phyloP scores from a whole-genome alignment of 352 stramenopile genomes.

The Phytopythium delawarense region DNA sequence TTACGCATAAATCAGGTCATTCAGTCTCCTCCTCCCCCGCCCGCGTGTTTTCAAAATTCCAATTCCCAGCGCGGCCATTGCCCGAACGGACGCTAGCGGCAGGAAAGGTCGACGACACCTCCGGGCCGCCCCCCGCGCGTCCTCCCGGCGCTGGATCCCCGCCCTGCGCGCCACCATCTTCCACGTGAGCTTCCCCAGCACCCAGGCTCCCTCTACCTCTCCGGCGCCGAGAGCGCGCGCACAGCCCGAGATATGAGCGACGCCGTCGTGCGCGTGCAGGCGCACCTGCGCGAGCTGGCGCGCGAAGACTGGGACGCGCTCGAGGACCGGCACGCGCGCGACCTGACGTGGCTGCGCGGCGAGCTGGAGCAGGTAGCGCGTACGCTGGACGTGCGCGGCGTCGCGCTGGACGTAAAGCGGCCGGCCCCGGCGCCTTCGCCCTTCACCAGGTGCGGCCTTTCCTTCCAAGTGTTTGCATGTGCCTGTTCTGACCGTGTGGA shows the following conservation, averaged over 20 bases:
- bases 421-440: conserved; percentile 12
- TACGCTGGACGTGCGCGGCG: conserved; percentile 39
- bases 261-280: conserved; percentile 56
- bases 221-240: not conserved
- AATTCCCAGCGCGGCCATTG: not conserved
- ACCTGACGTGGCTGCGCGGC: conserved; percentile 44
- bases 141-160: not conserved
- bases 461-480: not conserved
- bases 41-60: conserved; percentile 6
- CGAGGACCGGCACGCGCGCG: conserved; percentile 37
- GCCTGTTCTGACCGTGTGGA: not conserved
- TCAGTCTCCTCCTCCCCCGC: not conserved
- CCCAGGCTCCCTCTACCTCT: not conserved
- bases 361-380: conserved; percentile 46
- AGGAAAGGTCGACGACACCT: not conserved
- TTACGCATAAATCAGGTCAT: not conserved
- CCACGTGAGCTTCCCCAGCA: not conserved
- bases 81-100: not conserved
- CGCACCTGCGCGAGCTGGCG: conserved; percentile 46
- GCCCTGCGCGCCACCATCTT: not conserved
- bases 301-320: conserved; percentile 46
- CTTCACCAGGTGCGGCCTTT: conserved; percentile 15
- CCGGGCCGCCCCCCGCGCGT: not conserved
- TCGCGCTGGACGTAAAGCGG: conserved; percentile 34
- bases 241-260: conserved; percentile 39